Conservation (phyloP, 2,329 filamentous ascomycete species). For the Fusarium fracticaudum region DNA sequence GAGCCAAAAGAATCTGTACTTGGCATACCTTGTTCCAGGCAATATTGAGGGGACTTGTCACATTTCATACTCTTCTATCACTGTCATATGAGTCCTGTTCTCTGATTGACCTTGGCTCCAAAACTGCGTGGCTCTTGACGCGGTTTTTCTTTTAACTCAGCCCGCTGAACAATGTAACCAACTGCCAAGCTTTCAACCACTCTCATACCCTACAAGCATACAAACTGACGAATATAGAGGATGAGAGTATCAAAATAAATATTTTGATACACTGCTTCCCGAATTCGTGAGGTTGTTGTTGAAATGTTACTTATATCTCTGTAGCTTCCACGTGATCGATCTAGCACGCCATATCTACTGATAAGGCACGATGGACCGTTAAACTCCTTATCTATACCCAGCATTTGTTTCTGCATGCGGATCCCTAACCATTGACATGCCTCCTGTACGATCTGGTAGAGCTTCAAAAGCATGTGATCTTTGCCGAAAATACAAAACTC, state of each 20-base stretch:
- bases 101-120: fast-evolving
- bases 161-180: fast-evolving
- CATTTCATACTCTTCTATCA: fast-evolving
- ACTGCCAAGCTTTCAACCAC: fast-evolving
- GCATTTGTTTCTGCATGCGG: background rate
- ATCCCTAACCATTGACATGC: slow-evolving; percentile 18
- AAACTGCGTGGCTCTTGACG: fast-evolving
- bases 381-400: background rate
- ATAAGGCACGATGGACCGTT: background rate
- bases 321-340: slow-evolving; percentile 10
- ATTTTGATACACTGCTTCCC: fast-evolving
- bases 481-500: slow-evolving; percentile 41
- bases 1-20: background rate
- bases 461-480: slow-evolving; percentile 42
- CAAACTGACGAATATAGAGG: fast-evolving
- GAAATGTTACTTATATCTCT: background rate
- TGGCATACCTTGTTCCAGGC: no score
- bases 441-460: slow-evolving; percentile 32
- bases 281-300: no score
- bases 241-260: fast-evolving
- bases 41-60: background rate
- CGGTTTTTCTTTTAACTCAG: fast-evolving
- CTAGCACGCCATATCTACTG: slow-evolving; percentile 20
- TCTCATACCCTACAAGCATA: fast-evolving
- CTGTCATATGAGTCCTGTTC: fast-evolving